Evolutionary conservation across 1,284 basidiomycete genomes (phyloP).

Genomic region (Heterobasidion annosum): DNA sequence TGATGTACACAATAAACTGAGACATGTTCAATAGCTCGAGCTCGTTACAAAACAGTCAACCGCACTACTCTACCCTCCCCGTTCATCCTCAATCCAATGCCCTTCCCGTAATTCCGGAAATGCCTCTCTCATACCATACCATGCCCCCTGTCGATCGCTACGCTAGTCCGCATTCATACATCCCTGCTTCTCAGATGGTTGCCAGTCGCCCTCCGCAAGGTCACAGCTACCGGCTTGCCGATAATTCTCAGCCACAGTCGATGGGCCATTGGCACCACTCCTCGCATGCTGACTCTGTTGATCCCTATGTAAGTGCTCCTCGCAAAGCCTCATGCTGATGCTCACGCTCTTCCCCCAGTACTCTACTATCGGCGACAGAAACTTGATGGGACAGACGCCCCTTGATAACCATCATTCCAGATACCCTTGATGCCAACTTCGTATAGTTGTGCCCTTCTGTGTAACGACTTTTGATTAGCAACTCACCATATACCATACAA

Average conservation of each 20-base stretch:
- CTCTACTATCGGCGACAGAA: conserved; percentile 7
- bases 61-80: conserved; percentile 24
- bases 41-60: conserved; percentile 16
- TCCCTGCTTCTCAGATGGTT: neutral
- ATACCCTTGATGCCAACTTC: conserved; percentile 11
- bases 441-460: neutral
- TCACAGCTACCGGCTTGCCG: conserved; percentile 8
- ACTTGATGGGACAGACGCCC: conserved; percentile 5
- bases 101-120: conserved; percentile 51
- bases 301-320: conserved; percentile 9
- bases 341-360: conserved; percentile 4
- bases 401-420: conserved; percentile 11
- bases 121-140: conserved; percentile 25
- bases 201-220: neutral
- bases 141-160: conserved; percentile 12
- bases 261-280: conserved; percentile 8
- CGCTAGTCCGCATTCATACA: conserved; percentile 6
- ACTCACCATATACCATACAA: neutral
- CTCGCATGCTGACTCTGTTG: conserved; percentile 10
- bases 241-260: conserved; percentile 4
- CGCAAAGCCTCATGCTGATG: neutral
- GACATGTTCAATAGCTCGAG: neutral
- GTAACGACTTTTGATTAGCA: conserved; percentile 2
- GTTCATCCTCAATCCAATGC: conserved; percentile 11
- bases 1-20: neutral